A percentile compares a stretch with the other conserved stretches of the same genome.
These are phyloP conservation scores for Nakaseomyces kungkrabaensis DNA, from an alignment of 1,139 yeast genomes.

Conservation along the genomic window DNA sequence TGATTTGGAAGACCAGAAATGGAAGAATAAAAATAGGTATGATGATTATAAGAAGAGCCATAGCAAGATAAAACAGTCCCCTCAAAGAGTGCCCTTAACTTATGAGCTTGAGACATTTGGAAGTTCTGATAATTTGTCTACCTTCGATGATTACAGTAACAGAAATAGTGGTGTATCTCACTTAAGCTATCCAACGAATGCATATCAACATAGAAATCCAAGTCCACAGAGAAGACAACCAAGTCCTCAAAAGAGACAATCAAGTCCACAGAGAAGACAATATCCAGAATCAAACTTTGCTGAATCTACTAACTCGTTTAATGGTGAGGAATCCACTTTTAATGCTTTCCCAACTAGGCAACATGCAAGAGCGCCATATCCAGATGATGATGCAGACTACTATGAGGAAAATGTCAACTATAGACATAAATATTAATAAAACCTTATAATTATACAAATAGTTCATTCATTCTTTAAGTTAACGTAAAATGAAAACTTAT, in stretches of 20 bases:
- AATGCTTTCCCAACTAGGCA: neutral
- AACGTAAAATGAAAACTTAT: neutral
- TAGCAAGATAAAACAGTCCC: neutral
- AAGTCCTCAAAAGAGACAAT: neutral
- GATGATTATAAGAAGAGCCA: neutral
- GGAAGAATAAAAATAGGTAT: conserved; percentile 8
- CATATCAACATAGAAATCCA: neutral
- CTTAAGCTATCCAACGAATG: neutral
- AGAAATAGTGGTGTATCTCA: neutral
- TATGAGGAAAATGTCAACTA: neutral
- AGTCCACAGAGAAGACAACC: conserved; percentile 1
- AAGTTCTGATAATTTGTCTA: neutral
- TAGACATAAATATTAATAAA: neutral
- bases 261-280: neutral
- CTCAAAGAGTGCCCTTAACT: neutral
- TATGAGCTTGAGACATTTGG: conserved; percentile 1
- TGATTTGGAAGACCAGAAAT: conserved; percentile 26
- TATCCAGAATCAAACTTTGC: neutral
- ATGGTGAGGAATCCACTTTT: neutral
- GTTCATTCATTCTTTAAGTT: too few relatives aligned
- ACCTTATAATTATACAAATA: too few relatives aligned
- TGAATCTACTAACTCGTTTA: neutral
- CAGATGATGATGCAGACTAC: neutral
- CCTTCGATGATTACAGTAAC: neutral
- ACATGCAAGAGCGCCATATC: neutral